Percentiles rank a stretch among this genome's conserved stretches.
Evolutionary conservation across 495 filamentous ascomycete genomes (phyloP).

Genomic region (Podospora didyma): DNA sequence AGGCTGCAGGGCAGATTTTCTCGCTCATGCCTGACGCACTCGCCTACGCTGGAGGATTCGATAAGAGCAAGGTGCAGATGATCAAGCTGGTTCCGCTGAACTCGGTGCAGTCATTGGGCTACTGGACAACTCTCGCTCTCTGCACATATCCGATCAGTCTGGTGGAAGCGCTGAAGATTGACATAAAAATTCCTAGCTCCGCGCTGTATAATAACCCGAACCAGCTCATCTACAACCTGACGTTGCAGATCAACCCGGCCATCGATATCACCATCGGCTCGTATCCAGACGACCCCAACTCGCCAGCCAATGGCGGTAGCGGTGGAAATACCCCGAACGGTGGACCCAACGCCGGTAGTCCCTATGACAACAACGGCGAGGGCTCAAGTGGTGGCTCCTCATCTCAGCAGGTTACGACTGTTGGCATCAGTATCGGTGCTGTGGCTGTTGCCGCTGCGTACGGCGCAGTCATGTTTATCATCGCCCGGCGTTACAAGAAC

Average conservation of each 20-base stretch:
- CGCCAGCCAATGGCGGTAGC: slow-evolving; percentile 23
- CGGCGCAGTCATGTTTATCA: slow-evolving; percentile 96
- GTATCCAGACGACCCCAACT: slow-evolving; percentile 33
- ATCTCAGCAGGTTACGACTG: slow-evolving; percentile 68
- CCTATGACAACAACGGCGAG: slow-evolving; percentile 31
- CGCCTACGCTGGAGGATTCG: slow-evolving; percentile 57
- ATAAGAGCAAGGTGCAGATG: slow-evolving; percentile 54
- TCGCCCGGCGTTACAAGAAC: slow-evolving; percentile 90
- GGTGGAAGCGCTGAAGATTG: slow-evolving; percentile 56
- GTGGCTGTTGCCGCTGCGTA: slow-evolving; percentile 83
- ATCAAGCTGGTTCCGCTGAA: slow-evolving; percentile 74
- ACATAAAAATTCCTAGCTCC: slow-evolving; percentile 65
- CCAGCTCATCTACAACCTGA: slow-evolving; percentile 58
- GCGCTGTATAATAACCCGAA: slow-evolving; percentile 67
- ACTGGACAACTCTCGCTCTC: slow-evolving; percentile 77
- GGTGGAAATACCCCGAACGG: not conserved
- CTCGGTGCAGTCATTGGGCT: slow-evolving; percentile 63
- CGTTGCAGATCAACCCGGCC: slow-evolving; percentile 76
- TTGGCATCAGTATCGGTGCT: slow-evolving; percentile 75
- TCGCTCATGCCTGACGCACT: slow-evolving; percentile 71
- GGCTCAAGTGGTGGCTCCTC: slow-evolving; percentile 36
- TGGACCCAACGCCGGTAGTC: slow-evolving; percentile 26
- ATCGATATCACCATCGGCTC: slow-evolving; percentile 71
- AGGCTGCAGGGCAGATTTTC: slow-evolving; percentile 86
- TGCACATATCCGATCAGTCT: slow-evolving; percentile 66